Conservation (phyloP, 179 eudicot species). For the Spinacia oleracea region DNA sequence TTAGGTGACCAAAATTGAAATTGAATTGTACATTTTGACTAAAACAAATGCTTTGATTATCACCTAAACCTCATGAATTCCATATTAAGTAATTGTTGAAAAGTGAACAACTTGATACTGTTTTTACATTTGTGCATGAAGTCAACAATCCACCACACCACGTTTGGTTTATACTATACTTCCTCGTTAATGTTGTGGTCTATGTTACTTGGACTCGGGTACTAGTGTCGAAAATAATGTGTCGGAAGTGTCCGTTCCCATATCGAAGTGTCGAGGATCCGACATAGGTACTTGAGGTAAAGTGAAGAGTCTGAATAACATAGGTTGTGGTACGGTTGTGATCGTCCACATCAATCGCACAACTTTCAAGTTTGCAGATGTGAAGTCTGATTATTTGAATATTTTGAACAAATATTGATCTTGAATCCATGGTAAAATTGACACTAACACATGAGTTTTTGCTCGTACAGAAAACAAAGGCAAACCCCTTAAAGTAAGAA, state of each 20-base stretch:
- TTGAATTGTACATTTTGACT: background rate
- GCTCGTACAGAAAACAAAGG: constrained; percentile 51
- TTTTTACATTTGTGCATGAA: too few species aligned
- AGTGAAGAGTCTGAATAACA: too few species aligned
- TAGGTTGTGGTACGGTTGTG: background rate
- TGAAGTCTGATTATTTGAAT: background rate
- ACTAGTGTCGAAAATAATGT: too few species aligned
- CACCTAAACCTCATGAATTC: too few species aligned
- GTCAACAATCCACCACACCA: background rate
- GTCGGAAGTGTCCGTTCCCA: too few species aligned
- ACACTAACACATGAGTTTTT: background rate
- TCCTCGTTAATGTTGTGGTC: too few species aligned
- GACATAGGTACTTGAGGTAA: too few species aligned
- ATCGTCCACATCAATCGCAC: background rate
- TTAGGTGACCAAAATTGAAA: constrained; percentile 14
- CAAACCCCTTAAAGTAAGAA: constrained; percentile 49
- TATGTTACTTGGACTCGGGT: too few species aligned
- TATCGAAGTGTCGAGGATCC: too few species aligned
- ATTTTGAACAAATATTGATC: background rate
- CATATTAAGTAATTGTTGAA: too few species aligned
- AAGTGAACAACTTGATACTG: too few species aligned
- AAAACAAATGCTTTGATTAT: background rate
- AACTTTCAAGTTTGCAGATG: background rate
- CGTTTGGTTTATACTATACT: background rate
- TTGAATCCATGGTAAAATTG: background rate